Percentiles rank a stretch among this genome's conserved stretches.
Conservation (phyloP, 139 green algal species). For the Tetraselmis chui region DNA sequence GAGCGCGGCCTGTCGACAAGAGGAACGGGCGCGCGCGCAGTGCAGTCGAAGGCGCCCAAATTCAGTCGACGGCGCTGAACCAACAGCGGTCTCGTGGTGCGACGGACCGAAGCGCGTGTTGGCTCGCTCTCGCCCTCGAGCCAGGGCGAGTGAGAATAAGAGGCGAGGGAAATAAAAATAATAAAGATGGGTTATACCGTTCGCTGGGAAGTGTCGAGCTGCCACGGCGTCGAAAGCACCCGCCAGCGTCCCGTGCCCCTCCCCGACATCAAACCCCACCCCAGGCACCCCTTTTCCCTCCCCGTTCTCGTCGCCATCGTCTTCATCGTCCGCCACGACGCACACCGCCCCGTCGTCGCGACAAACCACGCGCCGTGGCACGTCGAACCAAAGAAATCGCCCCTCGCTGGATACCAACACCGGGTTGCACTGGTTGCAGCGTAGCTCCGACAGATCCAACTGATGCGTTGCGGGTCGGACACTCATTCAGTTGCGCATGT, state of each 20-base stretch:
- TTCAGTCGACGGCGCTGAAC: too few relatives aligned
- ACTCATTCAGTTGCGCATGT: too few relatives aligned
- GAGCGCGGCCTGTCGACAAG: neutral
- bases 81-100: neutral
- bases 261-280: neutral
- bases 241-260: neutral
- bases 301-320: neutral
- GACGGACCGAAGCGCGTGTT: neutral
- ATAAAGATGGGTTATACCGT: neutral
- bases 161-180: neutral
- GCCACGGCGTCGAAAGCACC: neutral
- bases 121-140: neutral
- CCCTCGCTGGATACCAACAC: slow-evolving; percentile 3
- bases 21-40: neutral
- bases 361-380: neutral
- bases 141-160: too few relatives aligned
- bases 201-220: slow-evolving; percentile 1
- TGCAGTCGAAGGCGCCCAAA: too few relatives aligned
- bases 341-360: neutral
- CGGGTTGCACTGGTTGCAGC: slow-evolving; percentile 10
- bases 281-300: neutral
- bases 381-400: neutral
- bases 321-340: neutral
- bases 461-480: neutral
- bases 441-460: neutral